Evolutionary conservation across 441 rosid genomes (phyloP), one percentile per base, ranked within the genome.

Genomic region (Arabidopsis hybrid): DNA sequence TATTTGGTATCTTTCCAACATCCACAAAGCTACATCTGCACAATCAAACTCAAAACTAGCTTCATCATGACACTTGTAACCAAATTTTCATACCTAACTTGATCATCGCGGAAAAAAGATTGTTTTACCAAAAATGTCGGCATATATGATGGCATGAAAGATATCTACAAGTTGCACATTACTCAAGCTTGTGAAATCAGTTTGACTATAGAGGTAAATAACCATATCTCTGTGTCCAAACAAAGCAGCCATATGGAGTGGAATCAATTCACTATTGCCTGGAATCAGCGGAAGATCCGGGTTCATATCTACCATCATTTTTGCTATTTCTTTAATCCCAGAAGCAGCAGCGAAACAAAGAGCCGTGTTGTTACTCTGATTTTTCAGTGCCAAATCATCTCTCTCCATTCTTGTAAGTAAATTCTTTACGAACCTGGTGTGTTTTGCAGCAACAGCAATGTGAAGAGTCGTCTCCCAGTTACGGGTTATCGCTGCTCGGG

Each of bases 401-500:
- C 7, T 13, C 8, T 11, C 10, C 46, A 59, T 76, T 36, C 9
- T 10, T 6, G 17, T 35, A 5, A 72, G 74, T 46, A 77, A 5
- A 21, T 69, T 9, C 60, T 53, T 31, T 2, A 72, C 78, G 14
- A 78, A 68, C 4, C 36, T 16, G 18, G 62, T 59, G 18, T 65
- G 70, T 14, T 29, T 60, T 17, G 71, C 34, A 0, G 31, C 65
- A 16, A 42, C 62, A 2, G 69, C 79, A 0, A 77, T 55, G 31
- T 77, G 81, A 34, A 77, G 81, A 65, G 65, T 53, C 0, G 77
- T 77, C 6, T 81, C 79, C 55, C 31, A 13, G 35, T 59, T 49
- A n/a, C 60, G 2, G 0, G 67, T 77, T 13, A 81, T 77, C 16
- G 21, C 38, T 1, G 60, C 67, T 10, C 47, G 2, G 3, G 51